Base-by-base conservation (phyloP, 2,329 filamentous ascomycete genomes). In the Pseudocercospora macadamiae region DNA sequence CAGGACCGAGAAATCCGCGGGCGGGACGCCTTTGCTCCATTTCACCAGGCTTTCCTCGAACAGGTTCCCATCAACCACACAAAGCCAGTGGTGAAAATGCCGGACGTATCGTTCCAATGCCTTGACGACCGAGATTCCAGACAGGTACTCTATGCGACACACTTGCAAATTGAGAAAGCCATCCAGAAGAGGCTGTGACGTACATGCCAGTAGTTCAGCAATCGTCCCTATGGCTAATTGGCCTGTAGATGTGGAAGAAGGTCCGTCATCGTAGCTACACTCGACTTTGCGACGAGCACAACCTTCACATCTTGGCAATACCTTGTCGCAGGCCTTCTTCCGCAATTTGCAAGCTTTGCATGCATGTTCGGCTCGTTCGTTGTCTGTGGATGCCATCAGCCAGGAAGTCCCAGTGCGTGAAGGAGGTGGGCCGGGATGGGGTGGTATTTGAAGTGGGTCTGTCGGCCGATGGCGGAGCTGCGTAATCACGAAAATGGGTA, bases 391-490 rank as follows among this genome's bases (percentile, higher is more conserved):
- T 19, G 37, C 37, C 37, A 42, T 42, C 37, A 21, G 18, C 18
- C 37, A 6, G 21, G 18, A 47, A 3, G 19, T 14, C 8, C 12
- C 14, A 7, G 10, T 12, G 3, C 21, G 7, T 18, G n/a, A 39
- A 5, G 4, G 34, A 16, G 14, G 1, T 9, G 19, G 14, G 19
- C 21, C 19, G 10, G 10, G 14, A 7, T 28, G 36, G 30, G 21
- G 48, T 51, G 28, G 18, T 21, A 25, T 34, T 21, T 37, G 28
- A 45, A 25, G 48, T 37, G 28, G 48, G 18, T 19, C 19, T 36
- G 30, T 36, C 48, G 48, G 47, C 47, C 47, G 47, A 23, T 51
- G 32, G 28, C 25, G 39, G 39, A 45, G 39, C 21, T 45, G 39
- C 19, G 39, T 7, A 7, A 32, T 26, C 19, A 16, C 10, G 2